phyloP scores from a whole-genome alignment of 139 green algal genomes.

The Chlamydomonas eustigma region DNA sequence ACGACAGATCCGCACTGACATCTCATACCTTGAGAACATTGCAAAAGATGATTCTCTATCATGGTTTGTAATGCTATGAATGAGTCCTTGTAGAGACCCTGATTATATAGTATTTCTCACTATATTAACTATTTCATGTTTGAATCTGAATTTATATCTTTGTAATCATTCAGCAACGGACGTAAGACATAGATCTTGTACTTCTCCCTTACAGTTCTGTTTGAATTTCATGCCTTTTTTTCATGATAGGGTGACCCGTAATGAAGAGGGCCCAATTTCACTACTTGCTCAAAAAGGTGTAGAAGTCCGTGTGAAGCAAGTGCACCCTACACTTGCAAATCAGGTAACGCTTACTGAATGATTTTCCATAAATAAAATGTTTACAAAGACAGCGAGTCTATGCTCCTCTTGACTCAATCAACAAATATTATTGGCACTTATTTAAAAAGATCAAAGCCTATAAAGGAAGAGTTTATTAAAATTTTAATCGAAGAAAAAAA shows the following conservation, averaged over 20 bases:
- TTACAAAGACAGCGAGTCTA: too few relatives aligned
- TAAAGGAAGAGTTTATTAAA: neutral
- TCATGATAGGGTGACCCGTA: neutral
- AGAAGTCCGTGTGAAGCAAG: neutral
- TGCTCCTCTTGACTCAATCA: too few relatives aligned
- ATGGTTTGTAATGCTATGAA: neutral
- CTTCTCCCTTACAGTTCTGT: neutral
- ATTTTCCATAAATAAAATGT: neutral
- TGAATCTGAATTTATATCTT: neutral
- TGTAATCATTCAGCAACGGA: neutral
- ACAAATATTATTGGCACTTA: neutral
- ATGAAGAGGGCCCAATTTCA: neutral
- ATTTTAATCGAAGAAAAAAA: neutral
- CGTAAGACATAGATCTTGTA: neutral
- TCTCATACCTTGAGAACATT: neutral
- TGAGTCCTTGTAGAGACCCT: too few relatives aligned
- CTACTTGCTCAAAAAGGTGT: neutral
- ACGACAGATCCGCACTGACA: too few relatives aligned
- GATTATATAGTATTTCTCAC: neutral
- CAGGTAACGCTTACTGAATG: conserved; percentile 2
- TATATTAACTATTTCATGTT: neutral
- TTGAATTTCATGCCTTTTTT: neutral
- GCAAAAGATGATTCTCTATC: neutral
- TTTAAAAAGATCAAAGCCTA: neutral
- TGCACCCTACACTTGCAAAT: neutral